Evolutionary conservation across 768 basidiomycete species (phyloP), one percentile per base, ranked within the genome.

Genomic region (Fistulinella prunicolor): DNA sequence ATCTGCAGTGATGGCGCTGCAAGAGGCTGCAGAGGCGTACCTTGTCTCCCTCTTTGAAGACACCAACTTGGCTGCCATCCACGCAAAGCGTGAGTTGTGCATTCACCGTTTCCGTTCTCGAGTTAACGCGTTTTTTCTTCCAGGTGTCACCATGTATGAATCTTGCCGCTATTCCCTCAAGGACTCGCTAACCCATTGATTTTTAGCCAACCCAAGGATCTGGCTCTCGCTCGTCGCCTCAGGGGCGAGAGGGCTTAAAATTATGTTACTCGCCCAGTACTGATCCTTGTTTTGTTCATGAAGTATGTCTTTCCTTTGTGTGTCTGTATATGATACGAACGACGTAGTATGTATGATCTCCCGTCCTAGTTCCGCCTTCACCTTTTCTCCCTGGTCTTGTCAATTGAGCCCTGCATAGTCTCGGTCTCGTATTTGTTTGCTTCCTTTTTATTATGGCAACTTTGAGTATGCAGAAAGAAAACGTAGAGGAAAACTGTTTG

Each of bases 1-100:
- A 3, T 94, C 92, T 21, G 92, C 91, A 30, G 89, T 94, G 57
- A 89, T 90, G 81, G 92, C 92, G 39, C 80, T 94, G 51, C 91
- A 94, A 73, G 92, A 94, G 69, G 92, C 90, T 41, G 87, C 89
- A 42, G 92, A 94, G 76, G 87, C 86, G 22, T 89, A 89, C 73
- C 86, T 89, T 49, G 87, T 89, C 61, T 88, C 85, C 21, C 78
- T 90, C 65, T 90, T 90, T 60, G 88, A 90, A 60, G 88, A 90
- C 74, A 90, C 88, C 51, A 90, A 90, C 76, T 83, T 92, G 80
- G 89, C 89, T 57, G 89, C 89, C 47, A 91, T 91, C 68, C 89
- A 91, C 64, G 89, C 89, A 44, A 91, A 91, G 72, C 85, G 89
- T 74, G 57, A 59, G 67, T 69, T n/a, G n/a, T n/a, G n/a, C n/a